Conservation (phyloP, 2,329 filamentous ascomycete genomes). For the Colletotrichum siamense region DNA sequence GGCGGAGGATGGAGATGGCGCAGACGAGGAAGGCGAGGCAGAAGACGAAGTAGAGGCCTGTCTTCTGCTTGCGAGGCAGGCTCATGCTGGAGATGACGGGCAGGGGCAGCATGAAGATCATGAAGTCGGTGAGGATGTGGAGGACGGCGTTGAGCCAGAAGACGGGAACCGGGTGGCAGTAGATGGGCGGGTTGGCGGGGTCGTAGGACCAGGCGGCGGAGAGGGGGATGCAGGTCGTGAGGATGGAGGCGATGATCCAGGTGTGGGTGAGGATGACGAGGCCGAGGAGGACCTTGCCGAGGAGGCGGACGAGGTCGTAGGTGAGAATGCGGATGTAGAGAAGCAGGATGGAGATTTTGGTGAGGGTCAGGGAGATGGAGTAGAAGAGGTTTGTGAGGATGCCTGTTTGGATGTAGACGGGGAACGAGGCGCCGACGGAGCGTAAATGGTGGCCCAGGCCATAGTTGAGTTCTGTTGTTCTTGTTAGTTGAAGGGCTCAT, state of each 20-base stretch:
- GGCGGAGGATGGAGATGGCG: constrained; percentile 36
- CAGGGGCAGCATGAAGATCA: constrained; percentile 39
- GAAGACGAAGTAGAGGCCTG: constrained; percentile 40
- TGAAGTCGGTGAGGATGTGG: constrained; percentile 29
- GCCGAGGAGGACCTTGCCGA: constrained; percentile 24
- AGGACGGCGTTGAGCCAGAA: constrained; percentile 30
- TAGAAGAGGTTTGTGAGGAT: constrained; percentile 22
- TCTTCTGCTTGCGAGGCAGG: constrained; percentile 47
- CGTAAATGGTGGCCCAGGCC: constrained; percentile 17
- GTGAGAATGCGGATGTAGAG: constrained; percentile 29
- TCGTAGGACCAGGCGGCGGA: constrained; percentile 20
- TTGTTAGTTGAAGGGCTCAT: neutral
- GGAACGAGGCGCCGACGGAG: neutral
- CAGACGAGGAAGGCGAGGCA: constrained; percentile 47
- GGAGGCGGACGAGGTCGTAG: constrained; percentile 28
- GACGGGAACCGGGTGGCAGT: constrained; percentile 22
- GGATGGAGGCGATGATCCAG: constrained; percentile 26
- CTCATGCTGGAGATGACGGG: constrained; percentile 48
- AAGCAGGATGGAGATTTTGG: constrained; percentile 27
- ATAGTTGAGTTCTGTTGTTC: constrained; percentile 11
- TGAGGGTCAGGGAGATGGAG: constrained; percentile 23
- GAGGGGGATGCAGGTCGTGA: constrained; percentile 27
- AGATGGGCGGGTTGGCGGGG: neutral
- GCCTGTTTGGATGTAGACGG: constrained; percentile 11
- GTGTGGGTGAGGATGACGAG: constrained; percentile 23